Conservation (phyloP, 2,329 filamentous ascomycete species). For the Lasiodiplodia gonubiensis region DNA sequence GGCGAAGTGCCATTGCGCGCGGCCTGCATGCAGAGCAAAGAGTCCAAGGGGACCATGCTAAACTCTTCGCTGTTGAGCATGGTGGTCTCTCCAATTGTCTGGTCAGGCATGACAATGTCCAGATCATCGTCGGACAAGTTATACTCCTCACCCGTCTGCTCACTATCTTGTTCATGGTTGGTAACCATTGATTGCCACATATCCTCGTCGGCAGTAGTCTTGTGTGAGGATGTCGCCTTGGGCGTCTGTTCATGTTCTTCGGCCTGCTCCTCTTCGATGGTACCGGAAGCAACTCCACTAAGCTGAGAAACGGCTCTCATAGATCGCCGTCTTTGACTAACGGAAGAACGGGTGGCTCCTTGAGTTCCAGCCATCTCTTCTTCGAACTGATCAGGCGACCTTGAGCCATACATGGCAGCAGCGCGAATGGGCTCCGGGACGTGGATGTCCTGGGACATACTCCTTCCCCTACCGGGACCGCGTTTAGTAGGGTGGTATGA, state of each 20-base stretch:
- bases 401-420: slow-evolving; percentile 21
- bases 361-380: neutral
- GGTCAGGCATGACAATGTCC: slow-evolving; percentile 24
- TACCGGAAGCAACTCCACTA: neutral
- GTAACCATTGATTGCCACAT: slow-evolving; percentile 29
- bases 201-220: neutral
- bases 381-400: neutral
- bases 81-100: slow-evolving; percentile 49
- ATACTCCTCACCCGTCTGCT: slow-evolving; percentile 18
- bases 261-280: neutral
- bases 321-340: neutral
- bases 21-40: slow-evolving; percentile 45
- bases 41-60: slow-evolving; percentile 58
- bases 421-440: slow-evolving; percentile 20
- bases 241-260: slow-evolving; percentile 11
- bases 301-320: neutral
- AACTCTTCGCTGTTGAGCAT: slow-evolving; percentile 57
- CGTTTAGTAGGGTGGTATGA: slow-evolving; percentile 9
- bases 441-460: neutral
- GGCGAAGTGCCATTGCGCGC: slow-evolving; percentile 33
- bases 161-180: slow-evolving; percentile 18
- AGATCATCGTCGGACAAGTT: slow-evolving; percentile 18
- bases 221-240: neutral
- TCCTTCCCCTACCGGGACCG: neutral
- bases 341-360: neutral